Evolutionary conservation across 2,329 filamentous ascomycete species (phyloP), one percentile per base, ranked within the genome.

Genomic region (Exserohilum turcica): DNA sequence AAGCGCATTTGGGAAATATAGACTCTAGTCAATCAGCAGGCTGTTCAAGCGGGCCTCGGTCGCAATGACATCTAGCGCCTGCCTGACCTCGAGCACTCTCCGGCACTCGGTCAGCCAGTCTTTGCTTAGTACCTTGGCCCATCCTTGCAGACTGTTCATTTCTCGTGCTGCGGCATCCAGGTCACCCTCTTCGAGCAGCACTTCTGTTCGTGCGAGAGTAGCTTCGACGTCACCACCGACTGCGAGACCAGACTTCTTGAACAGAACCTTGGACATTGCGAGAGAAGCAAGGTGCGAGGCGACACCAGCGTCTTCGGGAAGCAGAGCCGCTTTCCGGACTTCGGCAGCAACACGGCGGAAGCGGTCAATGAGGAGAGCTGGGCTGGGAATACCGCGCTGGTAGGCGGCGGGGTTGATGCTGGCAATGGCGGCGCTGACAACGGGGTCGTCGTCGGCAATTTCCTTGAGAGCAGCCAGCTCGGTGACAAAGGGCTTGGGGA

Each of bases 401-500:
- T 99, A 99, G 16, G 94, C 91, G 9, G 84, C 80, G 3, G 94
- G 94, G 80, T 95, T 95, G 76, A 99, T 96, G 27, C 92, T 96
- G n/a, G 90, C 89, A 67, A 99, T 96, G 54, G 94, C 94, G 3
- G 93, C 93, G 65, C 91, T 88, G 55, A 99, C 91, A 5, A 97
- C 89, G 1, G 90, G 80, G 72, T 96, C 90, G 45, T 91, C 89
- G 27, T 84, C 83, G 3, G 91, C 91, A 63, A 96, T 90, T 76
- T 97, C 92, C 79, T 96, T 96, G 49, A 99, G 84, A 3, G 94
- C 94, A 16, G 96, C 91, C 12, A 99, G 86, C 79, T 99, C 94
- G 58, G 88, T 87, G 68, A 96, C 85, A 74, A 99, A 99, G 3
- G 94, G 94, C 36, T 86, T 84, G 16, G 93, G 90, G 65, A 87